Base-by-base conservation (phyloP, 495 filamentous ascomycete genomes). In the Sordaria brevicollis region DNA sequence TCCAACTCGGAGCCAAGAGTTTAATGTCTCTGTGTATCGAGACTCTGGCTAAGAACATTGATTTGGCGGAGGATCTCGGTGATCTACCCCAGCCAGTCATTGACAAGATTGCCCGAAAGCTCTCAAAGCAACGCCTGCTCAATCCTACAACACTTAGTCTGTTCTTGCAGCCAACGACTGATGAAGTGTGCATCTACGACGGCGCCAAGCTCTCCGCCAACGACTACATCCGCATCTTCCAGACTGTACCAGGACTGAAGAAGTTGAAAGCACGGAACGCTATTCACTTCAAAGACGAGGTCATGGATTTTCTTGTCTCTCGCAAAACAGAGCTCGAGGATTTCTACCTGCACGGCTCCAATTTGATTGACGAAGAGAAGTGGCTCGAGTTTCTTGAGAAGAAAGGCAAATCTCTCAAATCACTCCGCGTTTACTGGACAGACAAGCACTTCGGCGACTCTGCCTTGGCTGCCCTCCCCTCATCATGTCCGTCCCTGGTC, bases 201-300 rank as follows among this genome's bases (percentile, higher is more conserved):
- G 90, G 88, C 73, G 89, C 89, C 2, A 89, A 90, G 75, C 86
- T 97, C 49, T 84, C 85, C 35, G 86, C 87, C 3, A 86, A 93
- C 67, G 92, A 97, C 72, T 94, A 87, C 73, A 85, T 90, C 54
- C 89, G 89, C 72, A 91, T 97, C 29, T 92, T 97, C 72, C 88
- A 92, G n/a, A 83, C 88, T 1, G 86, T 90, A 67, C 89, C 92
- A 5, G 83, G 79, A 15, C 80, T 96, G 37, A 86, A 86, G 67
- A 84, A 85, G 65, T 80, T 97, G 37, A 89, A 91, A 69, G 82
- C 95, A 57, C 86, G 88, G 41, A 92, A 94, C 75, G 91, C 88
- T n/a, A 89, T 92, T 37, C 92, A 95, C 73, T 89, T 97, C 85
- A 96, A 95, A 77, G 91, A 97, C 74, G 77, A 82, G 13, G 89